These are phyloP conservation scores for Acanthamoeba triangularis DNA, from an alignment of 208 protist species.

Conservation along the genomic window DNA sequence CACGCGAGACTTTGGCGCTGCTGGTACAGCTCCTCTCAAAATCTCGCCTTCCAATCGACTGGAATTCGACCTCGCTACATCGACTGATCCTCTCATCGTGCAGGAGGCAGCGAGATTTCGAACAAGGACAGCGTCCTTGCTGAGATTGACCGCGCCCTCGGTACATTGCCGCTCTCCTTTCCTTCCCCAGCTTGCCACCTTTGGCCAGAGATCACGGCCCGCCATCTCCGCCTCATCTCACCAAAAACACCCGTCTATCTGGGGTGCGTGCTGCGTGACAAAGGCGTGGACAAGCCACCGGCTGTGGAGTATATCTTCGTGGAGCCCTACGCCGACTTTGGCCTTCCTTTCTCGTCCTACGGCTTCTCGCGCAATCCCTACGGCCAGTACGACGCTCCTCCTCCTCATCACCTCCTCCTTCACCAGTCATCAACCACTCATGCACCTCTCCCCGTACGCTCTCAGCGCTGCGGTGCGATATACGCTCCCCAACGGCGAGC, in stretches of 20 bases:
- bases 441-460: too few relatives aligned
- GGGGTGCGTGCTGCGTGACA: neutral
- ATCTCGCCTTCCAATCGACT: too few relatives aligned
- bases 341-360: neutral
- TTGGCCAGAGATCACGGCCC: neutral
- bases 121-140: slow-evolving; percentile 53
- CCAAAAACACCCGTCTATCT: too few relatives aligned
- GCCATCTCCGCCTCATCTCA: neutral
- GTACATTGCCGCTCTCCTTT: neutral
- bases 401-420: neutral
- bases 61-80: too few relatives aligned
- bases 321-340: slow-evolving; percentile 66
- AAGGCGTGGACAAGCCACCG: slow-evolving; percentile 66
- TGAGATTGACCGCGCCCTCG: slow-evolving; percentile 54
- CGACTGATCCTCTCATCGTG: too few relatives aligned
- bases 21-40: neutral
- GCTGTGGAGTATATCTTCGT: slow-evolving; percentile 75
- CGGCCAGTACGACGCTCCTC: neutral
- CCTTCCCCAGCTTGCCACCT: neutral
- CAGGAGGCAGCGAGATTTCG: slow-evolving; percentile 48
- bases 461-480: slow-evolving; percentile 71
- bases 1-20: slow-evolving; percentile 48
- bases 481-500: slow-evolving; percentile 34
- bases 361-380: slow-evolving; percentile 66
- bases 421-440: neutral